phyloP scores from a whole-genome alignment of 352 stramenopile species.

The Pythium angustatum region DNA sequence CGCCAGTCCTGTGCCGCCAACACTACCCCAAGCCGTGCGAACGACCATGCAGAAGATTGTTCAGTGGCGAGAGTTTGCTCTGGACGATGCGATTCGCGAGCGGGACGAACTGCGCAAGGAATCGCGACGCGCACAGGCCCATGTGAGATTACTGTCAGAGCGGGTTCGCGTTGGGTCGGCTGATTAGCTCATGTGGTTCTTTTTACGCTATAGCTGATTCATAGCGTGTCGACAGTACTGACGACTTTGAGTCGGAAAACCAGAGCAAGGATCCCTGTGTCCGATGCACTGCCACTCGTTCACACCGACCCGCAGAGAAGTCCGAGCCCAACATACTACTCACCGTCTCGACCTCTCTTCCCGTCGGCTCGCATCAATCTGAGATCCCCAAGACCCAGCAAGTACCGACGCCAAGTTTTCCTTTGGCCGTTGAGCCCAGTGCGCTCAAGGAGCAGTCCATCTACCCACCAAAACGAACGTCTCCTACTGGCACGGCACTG shows the following conservation, averaged over 20 bases:
- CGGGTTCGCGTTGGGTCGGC: background rate
- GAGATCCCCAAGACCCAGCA: slow-evolving; percentile 54
- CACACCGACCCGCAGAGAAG: slow-evolving; percentile 19
- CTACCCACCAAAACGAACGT: background rate
- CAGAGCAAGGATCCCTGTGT: slow-evolving; percentile 22
- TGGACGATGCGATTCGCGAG: slow-evolving; percentile 33
- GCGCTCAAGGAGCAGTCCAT: background rate
- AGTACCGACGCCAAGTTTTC: slow-evolving; percentile 50
- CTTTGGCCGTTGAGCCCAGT: slow-evolving; percentile 1
- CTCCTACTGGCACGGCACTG: too few species aligned
- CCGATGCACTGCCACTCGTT: slow-evolving; percentile 19
- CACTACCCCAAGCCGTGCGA: slow-evolving; percentile 24
- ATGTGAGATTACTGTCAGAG: slow-evolving; percentile 27
- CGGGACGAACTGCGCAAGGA: slow-evolving; percentile 36
- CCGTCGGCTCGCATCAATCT: slow-evolving; percentile 52
- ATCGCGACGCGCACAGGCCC: slow-evolving; percentile 37
- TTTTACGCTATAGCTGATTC: slow-evolving; percentile 41
- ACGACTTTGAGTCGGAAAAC: slow-evolving; percentile 44
- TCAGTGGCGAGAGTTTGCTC: slow-evolving; percentile 35
- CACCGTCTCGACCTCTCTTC: slow-evolving; percentile 37
- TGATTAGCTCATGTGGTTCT: background rate
- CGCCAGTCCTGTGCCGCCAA: background rate
- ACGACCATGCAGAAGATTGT: slow-evolving; percentile 48
- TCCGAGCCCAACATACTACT: slow-evolving; percentile 26
- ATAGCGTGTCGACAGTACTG: slow-evolving; percentile 52